Conservation (phyloP, 2,329 filamentous ascomycete genomes). For the Geosmithia flava region DNA sequence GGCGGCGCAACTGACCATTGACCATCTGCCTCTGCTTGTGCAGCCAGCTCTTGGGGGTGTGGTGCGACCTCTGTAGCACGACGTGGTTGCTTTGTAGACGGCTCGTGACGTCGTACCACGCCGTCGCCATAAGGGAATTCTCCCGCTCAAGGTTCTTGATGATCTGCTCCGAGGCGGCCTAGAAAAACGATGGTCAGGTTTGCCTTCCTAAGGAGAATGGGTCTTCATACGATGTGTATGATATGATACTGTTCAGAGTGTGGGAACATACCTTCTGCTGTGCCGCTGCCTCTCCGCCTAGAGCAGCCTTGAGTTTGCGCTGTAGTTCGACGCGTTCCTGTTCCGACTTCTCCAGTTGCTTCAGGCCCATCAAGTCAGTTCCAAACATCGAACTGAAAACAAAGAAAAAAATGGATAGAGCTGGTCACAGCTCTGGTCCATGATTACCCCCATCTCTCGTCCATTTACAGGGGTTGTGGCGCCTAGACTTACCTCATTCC, state of each 20-base stretch:
- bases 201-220: neutral
- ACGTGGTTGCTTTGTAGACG: conserved; percentile 76
- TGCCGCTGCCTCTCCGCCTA: conserved; percentile 33
- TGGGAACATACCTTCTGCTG: conserved; percentile 37
- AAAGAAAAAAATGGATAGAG: neutral
- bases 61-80: conserved; percentile 60
- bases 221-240: neutral
- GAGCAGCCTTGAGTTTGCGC: conserved; percentile 38
- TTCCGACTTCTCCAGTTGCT: conserved; percentile 49
- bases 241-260: neutral
- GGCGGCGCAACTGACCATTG: conserved; percentile 38
- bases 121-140: conserved; percentile 66
- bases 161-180: conserved; percentile 39
- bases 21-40: conserved; percentile 69
- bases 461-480: neutral
- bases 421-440: neutral
- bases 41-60: conserved; percentile 70
- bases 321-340: conserved; percentile 44
- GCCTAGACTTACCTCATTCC: conserved; percentile 42
- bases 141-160: conserved; percentile 65
- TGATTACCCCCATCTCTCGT: neutral
- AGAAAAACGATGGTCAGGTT: neutral
- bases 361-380: conserved; percentile 1
- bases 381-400: neutral
- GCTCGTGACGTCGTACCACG: conserved; percentile 74